phyloP scores from a whole-genome alignment of 495 filamentous ascomycete species.

The Annulohypoxylon moriforme region DNA sequence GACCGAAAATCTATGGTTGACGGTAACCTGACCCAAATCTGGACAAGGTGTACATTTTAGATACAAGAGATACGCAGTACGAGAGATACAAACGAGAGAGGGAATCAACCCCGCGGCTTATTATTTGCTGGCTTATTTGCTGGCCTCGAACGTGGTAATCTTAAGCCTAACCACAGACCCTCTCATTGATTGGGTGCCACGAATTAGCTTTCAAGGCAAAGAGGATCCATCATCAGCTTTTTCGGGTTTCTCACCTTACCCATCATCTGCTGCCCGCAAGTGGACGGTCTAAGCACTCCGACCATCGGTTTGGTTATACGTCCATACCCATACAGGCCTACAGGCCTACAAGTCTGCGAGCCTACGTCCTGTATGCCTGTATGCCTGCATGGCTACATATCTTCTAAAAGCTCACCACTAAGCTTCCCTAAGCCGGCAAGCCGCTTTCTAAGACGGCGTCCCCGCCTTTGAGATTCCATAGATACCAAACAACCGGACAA shows the following conservation, averaged over 20 bases:
- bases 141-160: constrained; percentile 21
- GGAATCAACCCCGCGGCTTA: constrained; percentile 37
- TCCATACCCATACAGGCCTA: neutral
- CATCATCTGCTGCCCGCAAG: constrained; percentile 35
- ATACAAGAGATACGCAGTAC: neutral
- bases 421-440: neutral
- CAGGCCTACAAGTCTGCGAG: no score
- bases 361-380: no score
- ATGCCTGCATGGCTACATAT: neutral
- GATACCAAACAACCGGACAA: constrained; percentile 3
- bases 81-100: no score
- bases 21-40: constrained; percentile 8
- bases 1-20: neutral
- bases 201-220: constrained; percentile 33
- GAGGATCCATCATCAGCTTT: constrained; percentile 40
- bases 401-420: neutral
- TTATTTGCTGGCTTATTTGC: constrained; percentile 45
- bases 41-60: constrained; percentile 10
- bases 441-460: constrained; percentile 22
- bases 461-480: constrained; percentile 17
- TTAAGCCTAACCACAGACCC: constrained; percentile 11
- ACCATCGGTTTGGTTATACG: constrained; percentile 21
- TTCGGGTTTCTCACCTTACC: constrained; percentile 43
- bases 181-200: constrained; percentile 43
- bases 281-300: constrained; percentile 18